phyloP scores from a whole-genome alignment of 2,329 filamentous ascomycete species.

The Exserohilum turcica region DNA sequence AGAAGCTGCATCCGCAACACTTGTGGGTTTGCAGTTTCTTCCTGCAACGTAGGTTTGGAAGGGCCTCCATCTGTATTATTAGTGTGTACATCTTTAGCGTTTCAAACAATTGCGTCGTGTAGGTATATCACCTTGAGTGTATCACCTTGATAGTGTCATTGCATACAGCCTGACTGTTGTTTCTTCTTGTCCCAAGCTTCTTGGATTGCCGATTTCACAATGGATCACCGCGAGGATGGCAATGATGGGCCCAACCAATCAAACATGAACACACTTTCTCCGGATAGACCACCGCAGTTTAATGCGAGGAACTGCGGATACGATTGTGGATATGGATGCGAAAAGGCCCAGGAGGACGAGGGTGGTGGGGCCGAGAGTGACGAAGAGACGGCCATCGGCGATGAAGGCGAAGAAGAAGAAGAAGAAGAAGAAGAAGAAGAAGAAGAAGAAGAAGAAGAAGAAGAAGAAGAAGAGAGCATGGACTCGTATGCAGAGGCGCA shows the following conservation, averaged over 20 bases:
- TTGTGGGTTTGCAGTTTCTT: background rate
- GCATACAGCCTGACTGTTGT: background rate
- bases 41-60: background rate
- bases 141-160: background rate
- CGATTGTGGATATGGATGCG: conserved; percentile 30
- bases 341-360: conserved; percentile 15
- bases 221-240: conserved; percentile 3
- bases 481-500: background rate
- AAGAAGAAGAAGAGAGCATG: background rate
- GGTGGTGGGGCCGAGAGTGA: conserved; percentile 17
- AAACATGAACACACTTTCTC: background rate
- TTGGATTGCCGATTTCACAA: background rate
- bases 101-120: background rate
- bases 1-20: background rate
- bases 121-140: too few relatives aligned
- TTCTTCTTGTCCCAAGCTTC: background rate
- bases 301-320: conserved; percentile 32
- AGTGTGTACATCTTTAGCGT: conserved; percentile 6
- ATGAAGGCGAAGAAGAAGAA: too few relatives aligned
- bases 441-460: too few relatives aligned
- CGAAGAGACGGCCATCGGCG: conserved; percentile 1
- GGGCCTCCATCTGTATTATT: conserved; percentile 1
- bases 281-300: conserved; percentile 24
- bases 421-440: too few relatives aligned
- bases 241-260: background rate